Conservation (phyloP, 805 yeast species). For the Lachancea sp. region DNA sequence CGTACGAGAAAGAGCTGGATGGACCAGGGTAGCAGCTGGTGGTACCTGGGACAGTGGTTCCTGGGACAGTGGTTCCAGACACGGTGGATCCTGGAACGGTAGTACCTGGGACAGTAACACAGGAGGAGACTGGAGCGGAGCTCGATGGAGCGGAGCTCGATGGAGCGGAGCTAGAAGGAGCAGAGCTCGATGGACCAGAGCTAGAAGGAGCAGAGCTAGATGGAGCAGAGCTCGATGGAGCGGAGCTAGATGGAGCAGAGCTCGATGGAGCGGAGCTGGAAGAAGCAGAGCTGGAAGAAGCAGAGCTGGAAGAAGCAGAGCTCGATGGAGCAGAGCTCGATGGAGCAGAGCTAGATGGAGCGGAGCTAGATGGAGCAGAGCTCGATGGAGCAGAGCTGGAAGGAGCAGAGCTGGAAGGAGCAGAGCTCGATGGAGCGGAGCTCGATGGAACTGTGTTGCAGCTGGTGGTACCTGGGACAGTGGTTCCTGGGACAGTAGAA, state of each 20-base stretch:
- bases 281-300: constrained; percentile 2
- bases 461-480: not conserved
- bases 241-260: not conserved
- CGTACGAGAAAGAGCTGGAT: not conserved
- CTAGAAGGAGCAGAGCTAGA: not conserved
- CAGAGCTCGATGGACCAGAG: not conserved
- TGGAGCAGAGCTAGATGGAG: constrained; percentile 3
- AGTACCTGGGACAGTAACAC: not conserved
- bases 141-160: constrained; percentile 2
- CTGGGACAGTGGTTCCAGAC: not conserved
- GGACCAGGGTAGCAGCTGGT: constrained; percentile 1
- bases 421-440: constrained; percentile 5
- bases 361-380: constrained; percentile 7
- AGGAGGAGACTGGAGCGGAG: constrained; percentile 7
- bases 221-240: not conserved
- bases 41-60: not conserved
- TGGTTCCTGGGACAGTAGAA: not conserved
- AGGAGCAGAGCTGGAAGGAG: constrained; percentile 6
- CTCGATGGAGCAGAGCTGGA: constrained; percentile 1
- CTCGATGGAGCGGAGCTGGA: not conserved
- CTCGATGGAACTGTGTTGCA: not conserved
- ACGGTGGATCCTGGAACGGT: not conserved
- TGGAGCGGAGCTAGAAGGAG: constrained; percentile 1
- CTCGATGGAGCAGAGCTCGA: not conserved
- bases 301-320: constrained; percentile 3